These are phyloP conservation scores for Holtermannia corniformis DNA, from an alignment of 768 basidiomycete species.

Conservation along the genomic window DNA sequence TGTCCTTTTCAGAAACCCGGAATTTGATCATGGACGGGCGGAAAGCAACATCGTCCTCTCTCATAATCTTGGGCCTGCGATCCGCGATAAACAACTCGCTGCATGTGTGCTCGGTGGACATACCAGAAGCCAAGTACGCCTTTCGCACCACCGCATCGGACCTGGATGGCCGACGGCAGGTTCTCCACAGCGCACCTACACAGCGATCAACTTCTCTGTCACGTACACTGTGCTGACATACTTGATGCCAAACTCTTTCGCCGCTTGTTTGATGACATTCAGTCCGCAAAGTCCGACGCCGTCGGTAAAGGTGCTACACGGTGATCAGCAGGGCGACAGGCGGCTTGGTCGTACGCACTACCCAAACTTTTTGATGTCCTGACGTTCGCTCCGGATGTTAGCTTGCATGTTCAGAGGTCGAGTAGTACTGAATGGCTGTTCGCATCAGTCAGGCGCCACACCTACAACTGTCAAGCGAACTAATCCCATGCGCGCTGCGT, in stretches of 20 bases:
- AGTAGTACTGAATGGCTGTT: conserved; percentile 5
- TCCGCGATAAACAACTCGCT: too few species aligned
- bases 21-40: conserved; percentile 21
- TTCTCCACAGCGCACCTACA: conserved; percentile 3
- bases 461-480: neutral
- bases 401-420: neutral
- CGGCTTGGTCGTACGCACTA: neutral
- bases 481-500: conserved; percentile 5
- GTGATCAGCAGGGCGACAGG: conserved; percentile 3
- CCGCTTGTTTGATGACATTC: conserved; percentile 12
- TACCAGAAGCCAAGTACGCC: conserved; percentile 9
- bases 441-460: too few species aligned
- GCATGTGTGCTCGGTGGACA: too few species aligned
- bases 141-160: conserved; percentile 13
- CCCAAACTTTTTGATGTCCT: neutral
- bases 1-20: conserved; percentile 8
- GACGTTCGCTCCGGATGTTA: conserved; percentile 2
- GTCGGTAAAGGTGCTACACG: conserved; percentile 15
- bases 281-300: conserved; percentile 12
- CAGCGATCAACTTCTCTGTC: too few species aligned
- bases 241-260: conserved; percentile 10
- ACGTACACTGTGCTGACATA: neutral
- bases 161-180: conserved; percentile 15
- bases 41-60: conserved; percentile 3
- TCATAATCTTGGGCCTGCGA: neutral